phyloP scores from a whole-genome alignment of 2,329 filamentous ascomycete species.

The Periconia digitata region DNA sequence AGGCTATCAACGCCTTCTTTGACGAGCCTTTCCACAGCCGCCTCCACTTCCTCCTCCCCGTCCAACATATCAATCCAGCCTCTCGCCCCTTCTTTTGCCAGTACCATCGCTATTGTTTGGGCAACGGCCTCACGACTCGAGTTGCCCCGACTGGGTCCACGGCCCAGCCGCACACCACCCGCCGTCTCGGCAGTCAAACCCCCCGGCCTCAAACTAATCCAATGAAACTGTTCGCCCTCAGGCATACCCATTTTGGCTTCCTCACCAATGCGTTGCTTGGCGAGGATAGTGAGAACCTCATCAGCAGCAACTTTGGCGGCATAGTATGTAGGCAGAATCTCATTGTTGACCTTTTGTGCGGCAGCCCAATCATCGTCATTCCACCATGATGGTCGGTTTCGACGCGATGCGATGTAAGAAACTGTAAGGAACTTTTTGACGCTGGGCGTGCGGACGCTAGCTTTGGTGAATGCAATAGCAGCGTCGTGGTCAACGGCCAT shows the following conservation, averaged over 20 bases:
- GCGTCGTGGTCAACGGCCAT: conserved; percentile 57
- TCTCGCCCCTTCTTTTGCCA: conserved; percentile 51
- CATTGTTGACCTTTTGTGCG: conserved; percentile 51
- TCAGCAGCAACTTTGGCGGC: conserved; percentile 59
- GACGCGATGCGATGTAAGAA: conserved; percentile 56
- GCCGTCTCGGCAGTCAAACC: conserved; percentile 51
- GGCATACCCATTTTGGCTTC: conserved; percentile 30
- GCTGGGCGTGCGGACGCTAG: conserved; percentile 47
- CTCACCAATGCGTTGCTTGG: conserved; percentile 30
- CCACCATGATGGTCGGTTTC: conserved; percentile 54
- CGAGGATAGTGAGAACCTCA: conserved; percentile 54
- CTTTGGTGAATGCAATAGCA: conserved; percentile 57
- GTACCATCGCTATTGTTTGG: conserved; percentile 50
- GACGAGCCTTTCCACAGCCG: conserved; percentile 50
- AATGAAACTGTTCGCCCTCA: conserved; percentile 45
- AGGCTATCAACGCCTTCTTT: conserved; percentile 50
- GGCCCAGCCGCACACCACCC: conserved; percentile 53
- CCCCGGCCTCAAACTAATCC: conserved; percentile 56
- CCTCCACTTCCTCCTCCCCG: conserved; percentile 50
- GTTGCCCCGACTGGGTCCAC: conserved; percentile 44
- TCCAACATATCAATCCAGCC: conserved; percentile 59
- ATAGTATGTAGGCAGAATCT: conserved; percentile 54
- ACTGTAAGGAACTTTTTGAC: conserved; percentile 59
- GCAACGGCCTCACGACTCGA: conserved; percentile 56
- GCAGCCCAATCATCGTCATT: conserved; percentile 49